Evolutionary conservation across 352 stramenopile species (phyloP).

Genomic region (Phytopythium vexans): DNA sequence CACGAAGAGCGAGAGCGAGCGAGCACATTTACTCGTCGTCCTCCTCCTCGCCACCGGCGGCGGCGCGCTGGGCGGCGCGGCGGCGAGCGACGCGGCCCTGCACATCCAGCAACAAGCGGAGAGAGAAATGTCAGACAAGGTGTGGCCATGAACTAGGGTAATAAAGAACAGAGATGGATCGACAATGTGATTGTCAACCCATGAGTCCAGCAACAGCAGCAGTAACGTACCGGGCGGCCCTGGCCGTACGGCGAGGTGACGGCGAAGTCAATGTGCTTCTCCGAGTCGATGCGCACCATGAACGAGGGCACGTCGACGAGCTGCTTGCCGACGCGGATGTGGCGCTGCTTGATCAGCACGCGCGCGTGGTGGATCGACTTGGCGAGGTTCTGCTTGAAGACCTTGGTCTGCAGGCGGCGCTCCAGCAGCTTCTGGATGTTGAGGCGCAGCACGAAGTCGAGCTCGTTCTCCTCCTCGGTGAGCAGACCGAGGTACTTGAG

Average conservation of each 20-base stretch:
- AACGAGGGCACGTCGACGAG: conserved; percentile 99
- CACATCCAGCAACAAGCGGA: background rate
- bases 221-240: conserved; percentile 79
- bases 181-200: background rate
- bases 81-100: conserved; percentile 94
- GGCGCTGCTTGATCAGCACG: conserved; percentile 98
- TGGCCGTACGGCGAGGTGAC: conserved; percentile 98
- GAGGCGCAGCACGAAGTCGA: conserved; percentile 98
- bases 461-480: conserved; percentile 96
- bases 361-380: conserved; percentile 99
- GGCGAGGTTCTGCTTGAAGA: conserved; percentile 99
- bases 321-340: conserved; percentile 99
- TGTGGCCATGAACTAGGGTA: background rate
- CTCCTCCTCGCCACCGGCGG: conserved; percentile 81
- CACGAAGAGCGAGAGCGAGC: conserved; percentile 15
- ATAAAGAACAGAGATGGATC: conserved; percentile 1
- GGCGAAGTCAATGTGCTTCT: conserved; percentile 99
- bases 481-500: conserved; percentile 97
- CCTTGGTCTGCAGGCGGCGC: conserved; percentile 98
- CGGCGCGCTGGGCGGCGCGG: conserved; percentile 91
- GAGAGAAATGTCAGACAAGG: background rate
- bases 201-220: too few relatives aligned
- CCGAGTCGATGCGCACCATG: conserved; percentile 97
- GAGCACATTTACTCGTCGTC: conserved; percentile 78
- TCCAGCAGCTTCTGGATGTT: conserved; percentile 99